Evolutionary conservation across 192 early-diverging fungal species (phyloP).

Genomic region (Coemansia brasiliensis): DNA sequence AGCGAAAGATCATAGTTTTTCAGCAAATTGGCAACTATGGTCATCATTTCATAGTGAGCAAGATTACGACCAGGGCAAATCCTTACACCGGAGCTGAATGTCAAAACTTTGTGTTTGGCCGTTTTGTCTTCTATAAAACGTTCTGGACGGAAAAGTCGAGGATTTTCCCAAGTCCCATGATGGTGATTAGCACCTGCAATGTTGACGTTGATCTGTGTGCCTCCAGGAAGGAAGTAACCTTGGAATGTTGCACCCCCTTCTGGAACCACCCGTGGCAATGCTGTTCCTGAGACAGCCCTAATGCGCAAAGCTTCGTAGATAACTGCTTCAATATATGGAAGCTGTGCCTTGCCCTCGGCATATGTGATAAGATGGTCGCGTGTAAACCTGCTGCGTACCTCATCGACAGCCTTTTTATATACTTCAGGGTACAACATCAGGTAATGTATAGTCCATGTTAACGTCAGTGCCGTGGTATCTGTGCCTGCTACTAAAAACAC

Average conservation of each 20-base stretch:
- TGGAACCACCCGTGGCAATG: constrained; percentile 29
- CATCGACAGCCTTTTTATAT: constrained; percentile 17
- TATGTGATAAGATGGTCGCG: constrained; percentile 30
- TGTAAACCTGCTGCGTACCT: constrained; percentile 34
- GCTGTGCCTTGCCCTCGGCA: constrained; percentile 21
- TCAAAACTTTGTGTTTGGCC: constrained; percentile 24
- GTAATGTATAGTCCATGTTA: constrained; percentile 41
- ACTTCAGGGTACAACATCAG: constrained; percentile 32
- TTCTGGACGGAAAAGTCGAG: constrained; percentile 41
- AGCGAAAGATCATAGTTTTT: constrained; percentile 37
- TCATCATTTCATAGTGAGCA: constrained; percentile 45
- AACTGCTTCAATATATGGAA: constrained; percentile 48
- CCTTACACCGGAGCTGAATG: constrained; percentile 40
- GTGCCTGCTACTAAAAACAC: constrained; percentile 36
- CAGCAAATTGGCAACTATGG: constrained; percentile 34
- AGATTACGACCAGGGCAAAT: constrained; percentile 38
- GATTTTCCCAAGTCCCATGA: constrained; percentile 19
- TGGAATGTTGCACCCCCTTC: constrained; percentile 35
- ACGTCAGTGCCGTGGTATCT: constrained; percentile 33
- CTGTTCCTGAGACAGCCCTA: constrained; percentile 15
- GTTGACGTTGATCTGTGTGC: constrained; percentile 17
- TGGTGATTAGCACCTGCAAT: constrained; percentile 31
- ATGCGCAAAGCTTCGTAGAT: constrained; percentile 49
- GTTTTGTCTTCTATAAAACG: constrained; percentile 30
- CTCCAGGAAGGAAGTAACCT: constrained; percentile 36